Evolutionary conservation across 176 grass and related monocot genomes (phyloP).

Genomic region (Elymus sibiricus): DNA sequence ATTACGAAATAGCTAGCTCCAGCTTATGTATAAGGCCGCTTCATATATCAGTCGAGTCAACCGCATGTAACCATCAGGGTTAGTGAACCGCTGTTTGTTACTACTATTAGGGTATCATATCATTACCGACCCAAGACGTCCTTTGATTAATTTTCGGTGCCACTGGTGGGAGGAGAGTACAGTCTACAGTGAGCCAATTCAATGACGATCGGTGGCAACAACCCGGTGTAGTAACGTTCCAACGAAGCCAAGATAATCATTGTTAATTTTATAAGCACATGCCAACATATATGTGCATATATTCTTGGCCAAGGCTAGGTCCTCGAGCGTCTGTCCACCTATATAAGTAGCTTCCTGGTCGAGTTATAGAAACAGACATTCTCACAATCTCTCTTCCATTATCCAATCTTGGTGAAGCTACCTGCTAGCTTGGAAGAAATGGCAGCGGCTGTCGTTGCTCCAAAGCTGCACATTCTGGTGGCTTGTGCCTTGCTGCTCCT

Average conservation of each 20-base stretch:
- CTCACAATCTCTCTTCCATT: background rate
- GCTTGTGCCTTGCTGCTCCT: background rate
- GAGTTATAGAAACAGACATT: no score
- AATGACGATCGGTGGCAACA: no score
- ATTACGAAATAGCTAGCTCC: background rate
- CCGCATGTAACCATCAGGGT: background rate
- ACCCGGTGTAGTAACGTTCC: background rate
- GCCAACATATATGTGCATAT: background rate
- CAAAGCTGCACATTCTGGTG: background rate
- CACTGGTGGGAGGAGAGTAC: background rate
- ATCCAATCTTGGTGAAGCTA: background rate
- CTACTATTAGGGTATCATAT: background rate
- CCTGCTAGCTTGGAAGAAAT: background rate
- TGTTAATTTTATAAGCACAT: no score
- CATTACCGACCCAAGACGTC: background rate
- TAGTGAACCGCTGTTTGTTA: background rate
- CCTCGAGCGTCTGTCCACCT: no score
- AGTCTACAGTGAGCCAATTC: no score
- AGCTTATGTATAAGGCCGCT: background rate
- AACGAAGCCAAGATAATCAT: background rate
- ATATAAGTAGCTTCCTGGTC: no score
- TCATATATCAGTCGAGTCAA: background rate
- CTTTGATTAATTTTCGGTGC: background rate
- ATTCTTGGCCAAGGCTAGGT: no score
- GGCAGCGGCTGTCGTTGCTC: background rate